Evolutionary conservation across 768 basidiomycete species (phyloP).

Genomic region (Phylloporus scabripes): DNA sequence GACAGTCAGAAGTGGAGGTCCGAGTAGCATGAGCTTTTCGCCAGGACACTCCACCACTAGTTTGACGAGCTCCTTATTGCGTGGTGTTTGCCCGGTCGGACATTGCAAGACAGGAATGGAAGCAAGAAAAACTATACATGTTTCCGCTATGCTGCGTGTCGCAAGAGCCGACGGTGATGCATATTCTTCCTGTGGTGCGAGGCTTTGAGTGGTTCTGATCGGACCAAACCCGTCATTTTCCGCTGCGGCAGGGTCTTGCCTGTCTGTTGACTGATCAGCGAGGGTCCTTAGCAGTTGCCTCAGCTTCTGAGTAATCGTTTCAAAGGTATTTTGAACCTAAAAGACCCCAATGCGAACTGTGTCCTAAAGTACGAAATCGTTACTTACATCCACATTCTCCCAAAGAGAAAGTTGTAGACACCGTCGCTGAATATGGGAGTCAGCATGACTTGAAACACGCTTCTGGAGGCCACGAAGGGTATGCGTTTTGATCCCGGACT

Average conservation of each 20-base stretch:
- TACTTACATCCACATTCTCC: slow-evolving; percentile 61
- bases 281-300: slow-evolving; percentile 38
- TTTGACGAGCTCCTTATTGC: slow-evolving; percentile 56
- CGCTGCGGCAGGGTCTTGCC: slow-evolving; percentile 28
- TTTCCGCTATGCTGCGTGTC: slow-evolving; percentile 37
- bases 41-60: slow-evolving; percentile 44
- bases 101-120: slow-evolving; percentile 61
- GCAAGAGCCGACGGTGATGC: slow-evolving; percentile 24
- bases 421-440: slow-evolving; percentile 22
- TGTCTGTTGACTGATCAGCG: slow-evolving; percentile 18
- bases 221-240: slow-evolving; percentile 57
- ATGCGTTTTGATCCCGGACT: slow-evolving; percentile 61
- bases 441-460: slow-evolving; percentile 5
- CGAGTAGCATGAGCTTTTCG: slow-evolving; percentile 56
- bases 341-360: neutral
- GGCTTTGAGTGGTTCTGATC: slow-evolving; percentile 38
- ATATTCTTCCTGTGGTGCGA: slow-evolving; percentile 27
- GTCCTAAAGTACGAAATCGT: neutral
- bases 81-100: slow-evolving; percentile 50
- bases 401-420: slow-evolving; percentile 57
- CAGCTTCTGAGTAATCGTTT: slow-evolving; percentile 29
- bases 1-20: slow-evolving; percentile 49
- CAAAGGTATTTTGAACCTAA: slow-evolving; percentile 52
- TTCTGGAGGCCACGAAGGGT: slow-evolving; percentile 37
- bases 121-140: slow-evolving; percentile 57